Conservation (phyloP, 495 filamentous ascomycete genomes). For the Lichenothelia convexa region DNA sequence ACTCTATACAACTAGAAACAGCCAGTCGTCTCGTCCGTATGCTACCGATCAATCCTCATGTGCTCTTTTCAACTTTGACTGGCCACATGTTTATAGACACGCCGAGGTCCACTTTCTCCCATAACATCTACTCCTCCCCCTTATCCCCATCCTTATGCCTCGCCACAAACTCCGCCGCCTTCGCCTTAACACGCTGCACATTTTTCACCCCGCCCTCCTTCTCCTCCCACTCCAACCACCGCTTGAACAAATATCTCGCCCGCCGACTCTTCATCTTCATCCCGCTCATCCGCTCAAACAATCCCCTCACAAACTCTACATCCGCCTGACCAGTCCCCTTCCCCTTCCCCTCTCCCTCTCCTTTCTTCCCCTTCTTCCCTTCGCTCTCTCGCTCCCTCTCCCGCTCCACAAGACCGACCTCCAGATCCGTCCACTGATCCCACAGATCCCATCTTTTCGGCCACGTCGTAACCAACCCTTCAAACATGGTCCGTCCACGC, state of each 20-base stretch:
- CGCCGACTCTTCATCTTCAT: conserved; percentile 33
- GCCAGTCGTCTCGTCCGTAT: too few relatives aligned
- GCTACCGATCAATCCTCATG: too few relatives aligned
- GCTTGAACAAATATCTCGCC: conserved; percentile 18
- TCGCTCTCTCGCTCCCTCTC: too few relatives aligned
- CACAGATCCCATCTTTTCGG: conserved; percentile 81
- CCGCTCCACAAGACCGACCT: conserved; percentile 27
- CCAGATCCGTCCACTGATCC: conserved; percentile 78
- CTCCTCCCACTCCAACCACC: conserved; percentile 23
- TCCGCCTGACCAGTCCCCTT: conserved; percentile 32
- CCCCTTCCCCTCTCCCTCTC: conserved; percentile 28
- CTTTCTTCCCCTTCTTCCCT: too few relatives aligned
- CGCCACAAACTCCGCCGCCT: conserved; percentile 15
- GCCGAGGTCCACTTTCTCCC: too few relatives aligned
- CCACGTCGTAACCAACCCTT: conserved; percentile 65
- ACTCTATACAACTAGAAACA: too few relatives aligned
- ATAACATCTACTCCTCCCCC: conserved; percentile 8
- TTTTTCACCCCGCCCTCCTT: conserved; percentile 15
- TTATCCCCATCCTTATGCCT: conserved; percentile 8
- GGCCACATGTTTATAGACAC: too few relatives aligned
- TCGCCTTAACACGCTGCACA: conserved; percentile 13
- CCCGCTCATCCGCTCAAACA: conserved; percentile 64
- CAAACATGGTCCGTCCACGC: conserved; percentile 85
- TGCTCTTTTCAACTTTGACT: too few relatives aligned
- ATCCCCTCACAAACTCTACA: conserved; percentile 44